Percentiles rank a stretch among this genome's conserved stretches.
phyloP scores from a whole-genome alignment of 2,329 filamentous ascomycete genomes.

The Pezicula rhizophila region DNA sequence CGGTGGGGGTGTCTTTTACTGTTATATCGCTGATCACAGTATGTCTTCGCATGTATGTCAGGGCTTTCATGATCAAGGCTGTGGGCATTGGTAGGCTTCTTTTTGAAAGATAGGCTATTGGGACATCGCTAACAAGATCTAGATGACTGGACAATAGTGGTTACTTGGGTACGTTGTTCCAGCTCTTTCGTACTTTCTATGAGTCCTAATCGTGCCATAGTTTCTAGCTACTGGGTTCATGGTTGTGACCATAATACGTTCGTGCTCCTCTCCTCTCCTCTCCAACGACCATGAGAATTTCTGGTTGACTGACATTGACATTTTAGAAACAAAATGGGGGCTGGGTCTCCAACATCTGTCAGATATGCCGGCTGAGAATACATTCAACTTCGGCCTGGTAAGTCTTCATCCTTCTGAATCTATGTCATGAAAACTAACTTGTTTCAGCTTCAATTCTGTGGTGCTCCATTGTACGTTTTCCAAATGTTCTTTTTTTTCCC shows the following conservation, averaged over 20 bases:
- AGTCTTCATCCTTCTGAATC: constrained; percentile 4
- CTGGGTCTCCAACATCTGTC: constrained; percentile 30
- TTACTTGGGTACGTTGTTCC: constrained; percentile 24
- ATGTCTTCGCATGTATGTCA: constrained; percentile 29
- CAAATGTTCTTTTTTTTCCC: neutral
- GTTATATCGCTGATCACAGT: constrained; percentile 26
- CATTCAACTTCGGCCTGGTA: constrained; percentile 33
- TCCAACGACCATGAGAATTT: neutral
- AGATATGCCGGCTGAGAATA: constrained; percentile 33
- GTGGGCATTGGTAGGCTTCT: constrained; percentile 27
- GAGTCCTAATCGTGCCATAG: neutral
- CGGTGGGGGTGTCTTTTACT: constrained; percentile 26
- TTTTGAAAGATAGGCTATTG: neutral
- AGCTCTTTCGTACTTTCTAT: neutral
- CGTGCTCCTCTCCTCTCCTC: constrained; percentile 8
- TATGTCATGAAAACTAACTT: neutral
- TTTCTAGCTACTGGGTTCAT: constrained; percentile 29
- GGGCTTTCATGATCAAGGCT: constrained; percentile 28
- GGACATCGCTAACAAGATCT: neutral
- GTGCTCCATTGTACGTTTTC: constrained; percentile 34
- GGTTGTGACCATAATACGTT: constrained; percentile 31
- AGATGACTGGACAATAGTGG: constrained; percentile 29
- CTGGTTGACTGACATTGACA: neutral
- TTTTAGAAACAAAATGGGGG: constrained; percentile 38
- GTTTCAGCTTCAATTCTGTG: constrained; percentile 32